Conservation (phyloP, 106 monocot species). For the Vanilla planifolia region DNA sequence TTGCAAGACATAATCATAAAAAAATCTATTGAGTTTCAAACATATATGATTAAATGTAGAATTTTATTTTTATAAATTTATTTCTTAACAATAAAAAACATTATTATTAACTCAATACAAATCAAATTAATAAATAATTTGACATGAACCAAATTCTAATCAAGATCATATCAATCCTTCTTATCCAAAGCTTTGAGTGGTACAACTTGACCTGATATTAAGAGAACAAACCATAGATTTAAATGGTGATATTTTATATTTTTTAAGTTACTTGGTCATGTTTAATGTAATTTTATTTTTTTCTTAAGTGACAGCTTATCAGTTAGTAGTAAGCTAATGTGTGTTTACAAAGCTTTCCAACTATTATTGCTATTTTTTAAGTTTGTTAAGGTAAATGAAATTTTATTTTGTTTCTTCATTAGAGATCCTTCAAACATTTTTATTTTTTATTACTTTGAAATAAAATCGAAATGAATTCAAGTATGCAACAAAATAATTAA, state of each 20-base stretch:
- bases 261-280: too few species aligned
- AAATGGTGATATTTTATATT: conserved; percentile 78
- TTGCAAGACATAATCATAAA: too few species aligned
- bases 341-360: conserved; percentile 83
- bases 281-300: not conserved
- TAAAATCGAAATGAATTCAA: not conserved
- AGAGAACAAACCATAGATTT: conserved; percentile 63
- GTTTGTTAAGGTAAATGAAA: conserved; percentile 77
- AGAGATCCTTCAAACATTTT: not conserved
- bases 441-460: not conserved
- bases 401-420: not conserved
- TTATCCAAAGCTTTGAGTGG: too few species aligned
- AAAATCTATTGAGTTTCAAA: too few species aligned
- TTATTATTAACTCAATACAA: too few species aligned
- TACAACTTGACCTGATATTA: conserved; percentile 47
- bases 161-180: too few species aligned
- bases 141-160: too few species aligned
- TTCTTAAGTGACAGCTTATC: conserved; percentile 68
- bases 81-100: too few species aligned
- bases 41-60: too few species aligned
- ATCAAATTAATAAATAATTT: too few species aligned
- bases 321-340: conserved; percentile 81
- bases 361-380: conserved; percentile 83
- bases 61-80: too few species aligned
- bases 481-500: not conserved